Conservation (phyloP, 176 grass and related monocot species). For the Phragmites australis region DNA sequence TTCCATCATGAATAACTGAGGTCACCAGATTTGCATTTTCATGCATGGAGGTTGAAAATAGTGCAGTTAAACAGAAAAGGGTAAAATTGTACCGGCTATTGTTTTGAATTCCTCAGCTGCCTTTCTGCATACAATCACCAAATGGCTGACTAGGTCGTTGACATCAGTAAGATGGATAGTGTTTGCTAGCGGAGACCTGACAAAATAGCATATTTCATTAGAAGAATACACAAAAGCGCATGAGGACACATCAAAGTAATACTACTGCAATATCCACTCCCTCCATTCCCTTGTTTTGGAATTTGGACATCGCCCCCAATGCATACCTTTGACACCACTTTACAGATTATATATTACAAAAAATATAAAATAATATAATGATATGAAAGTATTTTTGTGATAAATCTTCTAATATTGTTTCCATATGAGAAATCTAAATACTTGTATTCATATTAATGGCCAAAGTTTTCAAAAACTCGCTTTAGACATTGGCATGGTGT, state of each 20-base stretch:
- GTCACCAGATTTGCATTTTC: not conserved
- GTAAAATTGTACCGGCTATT: conserved; percentile 36
- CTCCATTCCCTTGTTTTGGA: not conserved
- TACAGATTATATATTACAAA: too few species aligned
- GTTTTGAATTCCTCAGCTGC: conserved; percentile 39
- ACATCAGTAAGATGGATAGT: conserved; percentile 47
- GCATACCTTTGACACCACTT: not conserved
- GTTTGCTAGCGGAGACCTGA: conserved; percentile 67
- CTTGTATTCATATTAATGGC: not conserved
- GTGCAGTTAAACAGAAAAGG: conserved; percentile 15
- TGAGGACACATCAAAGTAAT: conserved; percentile 25
- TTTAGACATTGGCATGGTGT: not conserved
- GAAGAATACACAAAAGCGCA: conserved; percentile 1
- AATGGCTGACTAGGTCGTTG: conserved; percentile 50
- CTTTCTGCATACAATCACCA: conserved; percentile 58
- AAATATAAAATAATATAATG: too few species aligned
- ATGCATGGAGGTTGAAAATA: conserved; percentile 11
- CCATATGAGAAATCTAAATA: not conserved
- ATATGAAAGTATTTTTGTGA: not conserved
- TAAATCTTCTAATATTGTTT: not conserved
- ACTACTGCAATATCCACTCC: not conserved
- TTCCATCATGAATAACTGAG: conserved; percentile 11
- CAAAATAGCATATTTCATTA: conserved; percentile 22
- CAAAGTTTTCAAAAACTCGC: not conserved
- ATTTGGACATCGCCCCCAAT: not conserved